Base-by-base conservation (phyloP, 768 basidiomycete genomes). In the Pisolithus sp. region DNA sequence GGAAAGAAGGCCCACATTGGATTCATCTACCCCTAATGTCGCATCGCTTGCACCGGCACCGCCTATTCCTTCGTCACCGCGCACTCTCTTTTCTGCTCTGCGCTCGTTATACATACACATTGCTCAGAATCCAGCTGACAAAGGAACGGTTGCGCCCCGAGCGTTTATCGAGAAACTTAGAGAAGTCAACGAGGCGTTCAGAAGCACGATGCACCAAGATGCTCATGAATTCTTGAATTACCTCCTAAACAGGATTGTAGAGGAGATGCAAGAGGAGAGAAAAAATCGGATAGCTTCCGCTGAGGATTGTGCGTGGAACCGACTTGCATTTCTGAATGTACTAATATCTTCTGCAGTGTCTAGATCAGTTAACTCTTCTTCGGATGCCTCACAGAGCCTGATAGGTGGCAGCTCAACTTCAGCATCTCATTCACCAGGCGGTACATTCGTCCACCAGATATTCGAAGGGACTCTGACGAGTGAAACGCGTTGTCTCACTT, bases 181-280 rank as follows among this genome's bases (percentile, higher is more conserved):
- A 70, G 84, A 93, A 62, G 76, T 91, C 61, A 98, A 98, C 68
- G 91, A 93, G 61, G 76, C 86, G 43, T 99, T 97, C 63, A 79
- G 92, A 45, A 85, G 85, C 36, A 86, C 89, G 15, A 87, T 89
- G 80, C 96, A 99, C 66, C 96, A 99, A 66, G 96, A 99, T 67
- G 96, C 96, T 3, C 96, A 98, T 70, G 96, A 99, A 69, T 98
- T 99, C 68, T 75, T 97, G 39, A 96, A 94, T 66, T 97, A 87
- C 70, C 72, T 97, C 24, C 73, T 99, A 50, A 99, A 99, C 68
- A 84, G 78, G 66, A 85, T 99, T 46, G 86, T 93, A 34, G 95
- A 98, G 68, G 93, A 97, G 65, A 80, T 95, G 57, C 89, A 93
- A 62, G 79, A 82, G 54, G 85, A 86, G 52, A 76, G 68, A 62